Percentiles rank a stretch among this genome's conserved stretches.
Evolutionary conservation across 2,329 filamentous ascomycete species (phyloP).

Genomic region (Botrytis paeoniae): DNA sequence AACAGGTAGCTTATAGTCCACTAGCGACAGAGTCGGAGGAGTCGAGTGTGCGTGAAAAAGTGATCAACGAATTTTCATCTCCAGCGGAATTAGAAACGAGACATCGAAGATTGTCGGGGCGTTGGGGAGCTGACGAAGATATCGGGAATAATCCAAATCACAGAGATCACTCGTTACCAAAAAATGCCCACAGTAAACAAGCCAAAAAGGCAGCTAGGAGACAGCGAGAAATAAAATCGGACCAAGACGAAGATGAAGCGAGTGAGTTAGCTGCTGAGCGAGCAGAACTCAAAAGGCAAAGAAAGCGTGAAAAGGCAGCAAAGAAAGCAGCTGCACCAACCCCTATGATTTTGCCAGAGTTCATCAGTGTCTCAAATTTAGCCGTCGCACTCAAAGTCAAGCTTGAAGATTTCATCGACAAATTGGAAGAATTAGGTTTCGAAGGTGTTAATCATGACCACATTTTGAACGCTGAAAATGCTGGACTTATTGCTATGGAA

Average conservation of each 20-base stretch:
- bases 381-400: slow-evolving; percentile 72
- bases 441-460: slow-evolving; percentile 80
- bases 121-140: slow-evolving; percentile 14
- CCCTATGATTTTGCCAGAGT: slow-evolving; percentile 79
- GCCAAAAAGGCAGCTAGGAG: slow-evolving; percentile 35
- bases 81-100: background rate
- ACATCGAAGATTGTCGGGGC: slow-evolving; percentile 14
- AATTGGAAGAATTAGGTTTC: slow-evolving; percentile 83
- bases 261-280: slow-evolving; percentile 36
- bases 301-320: slow-evolving; percentile 43
- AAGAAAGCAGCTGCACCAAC: slow-evolving; percentile 46
- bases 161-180: slow-evolving; percentile 16
- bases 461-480: slow-evolving; percentile 86
- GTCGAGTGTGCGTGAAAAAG: background rate
- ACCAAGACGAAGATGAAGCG: slow-evolving; percentile 36
- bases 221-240: slow-evolving; percentile 29
- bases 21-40: background rate
- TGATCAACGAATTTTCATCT: background rate
- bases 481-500: slow-evolving; percentile 84
- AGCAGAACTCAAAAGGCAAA: slow-evolving; percentile 44
- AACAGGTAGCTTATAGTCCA: background rate
- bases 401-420: slow-evolving; percentile 66
- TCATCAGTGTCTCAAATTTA: slow-evolving; percentile 82
- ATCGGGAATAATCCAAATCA: background rate
- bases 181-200: slow-evolving; percentile 30